Conservation (phyloP, 148 eudicot species). For the Rhododendron kiyosumense region DNA sequence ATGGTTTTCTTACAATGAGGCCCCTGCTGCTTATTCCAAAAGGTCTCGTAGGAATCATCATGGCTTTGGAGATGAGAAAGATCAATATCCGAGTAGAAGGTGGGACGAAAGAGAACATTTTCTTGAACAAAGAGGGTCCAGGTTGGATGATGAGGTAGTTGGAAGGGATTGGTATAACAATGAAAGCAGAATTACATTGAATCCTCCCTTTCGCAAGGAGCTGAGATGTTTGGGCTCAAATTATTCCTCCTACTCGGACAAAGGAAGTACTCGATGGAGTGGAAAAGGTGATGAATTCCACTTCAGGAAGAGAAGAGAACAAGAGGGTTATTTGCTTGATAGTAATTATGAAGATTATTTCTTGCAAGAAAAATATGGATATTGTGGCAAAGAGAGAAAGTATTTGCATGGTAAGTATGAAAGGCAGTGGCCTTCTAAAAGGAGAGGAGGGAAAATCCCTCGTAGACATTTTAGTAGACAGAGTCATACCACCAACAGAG, state of each 20-base stretch:
- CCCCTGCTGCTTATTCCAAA: conserved; percentile 1
- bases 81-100: not conserved
- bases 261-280: conserved; percentile 10
- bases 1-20: conserved; percentile 8
- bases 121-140: conserved; percentile 5
- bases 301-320: conserved; percentile 1
- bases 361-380: conserved; percentile 6
- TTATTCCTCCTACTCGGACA: conserved; percentile 9
- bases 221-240: conserved; percentile 8
- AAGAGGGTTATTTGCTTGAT: conserved; percentile 4
- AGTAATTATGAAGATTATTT: conserved; percentile 7
- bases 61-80: conserved; percentile 10
- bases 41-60: conserved; percentile 6
- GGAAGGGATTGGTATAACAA: conserved; percentile 15
- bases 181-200: conserved; percentile 9
- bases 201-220: conserved; percentile 8
- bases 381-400: conserved; percentile 13
- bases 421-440: conserved; percentile 11
- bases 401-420: conserved; percentile 5
- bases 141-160: conserved; percentile 7
- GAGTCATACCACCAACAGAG: conserved; percentile 6
- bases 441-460: conserved; percentile 20
- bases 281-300: conserved; percentile 12
- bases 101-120: conserved; percentile 5
- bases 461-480: conserved; percentile 8